Evolutionary conservation across 2,329 filamentous ascomycete genomes (phyloP).

Genomic region (Xylaria hypoxylon): DNA sequence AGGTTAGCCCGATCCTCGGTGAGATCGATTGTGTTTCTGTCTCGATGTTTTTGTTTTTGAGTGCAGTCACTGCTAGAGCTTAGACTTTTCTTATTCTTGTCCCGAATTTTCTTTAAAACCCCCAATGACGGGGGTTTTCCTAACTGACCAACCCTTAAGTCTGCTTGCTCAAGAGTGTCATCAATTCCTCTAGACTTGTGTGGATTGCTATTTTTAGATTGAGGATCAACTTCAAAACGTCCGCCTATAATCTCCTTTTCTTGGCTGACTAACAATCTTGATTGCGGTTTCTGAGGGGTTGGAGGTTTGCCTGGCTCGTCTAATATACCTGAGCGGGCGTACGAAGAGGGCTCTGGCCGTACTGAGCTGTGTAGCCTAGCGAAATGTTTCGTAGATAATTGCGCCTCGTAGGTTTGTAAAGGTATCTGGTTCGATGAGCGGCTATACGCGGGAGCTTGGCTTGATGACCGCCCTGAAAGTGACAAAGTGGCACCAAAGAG

Average conservation of each 20-base stretch:
- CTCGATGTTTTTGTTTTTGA: not conserved
- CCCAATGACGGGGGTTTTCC: not conserved
- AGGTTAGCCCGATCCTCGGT: slow-evolving; percentile 18
- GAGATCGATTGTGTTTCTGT: slow-evolving; percentile 8
- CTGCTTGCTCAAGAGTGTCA: not conserved
- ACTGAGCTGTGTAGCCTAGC: not conserved
- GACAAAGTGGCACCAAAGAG: slow-evolving; percentile 62
- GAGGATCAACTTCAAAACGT: slow-evolving; percentile 5
- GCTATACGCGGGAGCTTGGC: slow-evolving; percentile 46
- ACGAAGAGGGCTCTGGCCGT: not conserved
- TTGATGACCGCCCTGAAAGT: slow-evolving; percentile 55
- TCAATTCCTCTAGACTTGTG: not conserved
- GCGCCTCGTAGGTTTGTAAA: not conserved
- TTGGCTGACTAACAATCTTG: not conserved
- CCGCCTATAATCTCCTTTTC: not conserved
- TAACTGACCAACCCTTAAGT: not conserved
- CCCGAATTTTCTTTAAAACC: slow-evolving; percentile 7
- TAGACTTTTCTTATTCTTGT: slow-evolving; percentile 12
- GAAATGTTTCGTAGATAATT: not conserved
- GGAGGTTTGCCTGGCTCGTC: slow-evolving; percentile 3
- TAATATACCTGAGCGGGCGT: not conserved
- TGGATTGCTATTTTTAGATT: slow-evolving; percentile 15
- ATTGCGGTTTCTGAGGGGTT: not conserved
- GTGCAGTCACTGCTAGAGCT: not conserved
- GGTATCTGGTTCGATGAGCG: not conserved